These are phyloP conservation scores for Globisporangium irregulare DNA, from an alignment of 352 stramenopile genomes.

Conservation along the genomic window DNA sequence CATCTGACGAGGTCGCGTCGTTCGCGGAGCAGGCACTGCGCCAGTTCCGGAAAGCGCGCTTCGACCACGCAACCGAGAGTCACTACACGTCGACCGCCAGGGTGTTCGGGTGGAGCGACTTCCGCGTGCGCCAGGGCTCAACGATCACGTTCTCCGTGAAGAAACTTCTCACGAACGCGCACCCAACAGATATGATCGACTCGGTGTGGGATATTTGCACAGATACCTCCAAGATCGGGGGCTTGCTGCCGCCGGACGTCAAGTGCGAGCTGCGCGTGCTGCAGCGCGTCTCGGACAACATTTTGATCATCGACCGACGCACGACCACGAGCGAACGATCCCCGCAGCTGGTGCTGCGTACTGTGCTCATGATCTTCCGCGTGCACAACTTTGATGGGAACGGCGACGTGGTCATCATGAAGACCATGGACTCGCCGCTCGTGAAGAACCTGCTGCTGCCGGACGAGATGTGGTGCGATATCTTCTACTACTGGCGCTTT, in stretches of 20 bases:
- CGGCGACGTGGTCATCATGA: conserved; percentile 44
- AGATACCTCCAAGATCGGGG: conserved; percentile 27
- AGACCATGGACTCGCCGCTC: conserved; percentile 52
- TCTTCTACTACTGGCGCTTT: conserved; percentile 69
- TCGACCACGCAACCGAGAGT: conserved; percentile 30
- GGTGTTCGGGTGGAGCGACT: conserved; percentile 55
- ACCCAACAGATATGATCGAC: conserved; percentile 23
- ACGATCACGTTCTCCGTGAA: conserved; percentile 53
- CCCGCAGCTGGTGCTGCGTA: conserved; percentile 31
- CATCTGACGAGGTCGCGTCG: conserved; percentile 26
- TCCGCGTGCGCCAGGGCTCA: conserved; percentile 29
- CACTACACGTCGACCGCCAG: conserved; percentile 25
- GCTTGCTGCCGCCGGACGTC: conserved; percentile 35
- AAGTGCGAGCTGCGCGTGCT: conserved; percentile 37
- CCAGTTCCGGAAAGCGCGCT: conserved; percentile 30
- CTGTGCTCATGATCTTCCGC: conserved; percentile 45
- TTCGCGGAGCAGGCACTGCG: conserved; percentile 30
- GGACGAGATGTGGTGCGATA: conserved; percentile 56
- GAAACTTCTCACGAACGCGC: conserved; percentile 34
- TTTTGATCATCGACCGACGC: conserved; percentile 48
- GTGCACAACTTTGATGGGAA: conserved; percentile 21
- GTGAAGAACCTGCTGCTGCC: conserved; percentile 37
- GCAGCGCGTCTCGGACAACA: conserved; percentile 41
- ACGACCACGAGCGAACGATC: conserved; percentile 21
- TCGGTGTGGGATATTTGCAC: conserved; percentile 43